A percentile compares a stretch with the other conserved stretches of the same genome.
Evolutionary conservation across 2,329 filamentous ascomycete species (phyloP).

Genomic region (Fusarium floridanum): DNA sequence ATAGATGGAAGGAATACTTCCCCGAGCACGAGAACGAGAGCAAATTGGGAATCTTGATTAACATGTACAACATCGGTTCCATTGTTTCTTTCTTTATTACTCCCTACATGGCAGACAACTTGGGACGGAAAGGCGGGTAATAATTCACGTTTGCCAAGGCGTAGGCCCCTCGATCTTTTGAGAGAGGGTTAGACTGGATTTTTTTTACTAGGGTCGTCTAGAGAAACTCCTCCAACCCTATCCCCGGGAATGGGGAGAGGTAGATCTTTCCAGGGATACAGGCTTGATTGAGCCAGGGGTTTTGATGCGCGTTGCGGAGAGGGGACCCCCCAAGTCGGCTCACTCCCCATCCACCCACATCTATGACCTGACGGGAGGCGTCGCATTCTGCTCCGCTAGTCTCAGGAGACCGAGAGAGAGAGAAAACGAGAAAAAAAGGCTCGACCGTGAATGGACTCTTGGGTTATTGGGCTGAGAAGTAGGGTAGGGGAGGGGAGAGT

Average conservation of each 20-base stretch:
- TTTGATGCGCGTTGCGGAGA: slow-evolving; percentile 6
- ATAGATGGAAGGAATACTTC: slow-evolving; percentile 66
- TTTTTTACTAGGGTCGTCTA: background rate
- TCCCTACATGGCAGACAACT: slow-evolving; percentile 56
- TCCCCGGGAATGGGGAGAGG: slow-evolving; percentile 5
- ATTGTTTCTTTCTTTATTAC: slow-evolving; percentile 62
- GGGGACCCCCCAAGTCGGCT: slow-evolving; percentile 5
- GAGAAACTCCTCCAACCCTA: background rate
- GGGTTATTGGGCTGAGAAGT: slow-evolving; percentile 16
- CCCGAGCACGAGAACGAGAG: slow-evolving; percentile 53
- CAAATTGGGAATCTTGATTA: slow-evolving; percentile 63
- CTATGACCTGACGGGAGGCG: slow-evolving; percentile 14
- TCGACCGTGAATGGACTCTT: slow-evolving; percentile 14
- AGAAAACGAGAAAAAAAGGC: background rate
- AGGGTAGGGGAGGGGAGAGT: background rate
- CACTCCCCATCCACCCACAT: background rate
- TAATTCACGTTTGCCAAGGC: slow-evolving; percentile 11
- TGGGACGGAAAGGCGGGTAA: slow-evolving; percentile 40
- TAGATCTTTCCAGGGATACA: slow-evolving; percentile 35
- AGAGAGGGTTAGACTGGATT: no score
- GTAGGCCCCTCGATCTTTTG: background rate
- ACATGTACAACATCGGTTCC: slow-evolving; percentile 66
- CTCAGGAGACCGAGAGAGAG: background rate
- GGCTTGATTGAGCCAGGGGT: slow-evolving; percentile 6
- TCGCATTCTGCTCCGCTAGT: slow-evolving; percentile 1